Base-by-base conservation (phyloP, 805 yeast species). In the Wickerhamiella hasegawae region DNA sequence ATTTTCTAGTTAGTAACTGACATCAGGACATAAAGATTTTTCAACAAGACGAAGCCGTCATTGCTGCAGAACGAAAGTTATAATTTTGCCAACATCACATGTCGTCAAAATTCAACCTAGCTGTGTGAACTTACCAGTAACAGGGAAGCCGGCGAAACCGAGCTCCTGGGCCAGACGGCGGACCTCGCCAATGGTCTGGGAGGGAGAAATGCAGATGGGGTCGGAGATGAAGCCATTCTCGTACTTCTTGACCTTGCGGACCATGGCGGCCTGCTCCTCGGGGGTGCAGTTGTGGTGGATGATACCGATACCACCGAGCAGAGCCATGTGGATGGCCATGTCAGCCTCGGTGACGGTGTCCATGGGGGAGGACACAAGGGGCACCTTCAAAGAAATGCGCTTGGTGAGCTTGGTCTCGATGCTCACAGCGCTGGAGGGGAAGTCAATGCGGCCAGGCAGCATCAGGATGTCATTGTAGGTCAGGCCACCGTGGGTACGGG, bases 41-140 rank as follows among this genome's bases (percentile, higher is more conserved):
- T 84, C 96, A 92, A 62, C 95, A 83, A 71, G 93, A 80, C 84
- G 90, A 93, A 78, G 76, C 75, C 90, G 80, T 78, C 93, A 56
- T 66, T 53, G 77, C 95, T 94, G 97, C 77, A 87, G 98, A 87
- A 87, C 97, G 98, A 87, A 87, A 87, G 97, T 87, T 84, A 81
- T 68, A 58, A 55, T 25, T 27, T 26, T 58, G 41, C 37, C 43
- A 50, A 49, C 58, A 52, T 49, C 48, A 42, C 45, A 46, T 36
- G 43, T 48, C 31, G 6, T 21, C 24, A 8, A 8, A 11, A 21
- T 21, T 11, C 16, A n/a, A n/a, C 15, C 12, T 14, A 9, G 9
- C 8, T n/a, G 16, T 26, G 18, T 26, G n/a, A 43, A 84, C 98
- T 68, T 81, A 90, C 97, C 95, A 62, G 98, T 90, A 58, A 90